phyloP scores from a whole-genome alignment of 2,329 filamentous ascomycete species.

The Alternaria infectoria region DNA sequence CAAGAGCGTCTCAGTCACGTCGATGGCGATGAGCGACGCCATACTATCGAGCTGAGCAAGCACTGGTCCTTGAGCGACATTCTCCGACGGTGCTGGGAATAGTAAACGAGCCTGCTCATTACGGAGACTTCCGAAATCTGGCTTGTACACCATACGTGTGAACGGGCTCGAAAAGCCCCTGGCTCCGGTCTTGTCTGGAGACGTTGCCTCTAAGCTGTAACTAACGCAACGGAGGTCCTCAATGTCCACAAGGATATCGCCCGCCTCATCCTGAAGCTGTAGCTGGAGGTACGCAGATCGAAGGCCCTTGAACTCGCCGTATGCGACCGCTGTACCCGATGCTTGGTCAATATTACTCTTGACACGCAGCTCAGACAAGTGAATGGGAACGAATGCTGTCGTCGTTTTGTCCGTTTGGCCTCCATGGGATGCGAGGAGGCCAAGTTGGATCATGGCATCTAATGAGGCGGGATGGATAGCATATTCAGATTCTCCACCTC shows the following conservation, averaged over 20 bases:
- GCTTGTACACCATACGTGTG: neutral
- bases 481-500: conserved; percentile 35
- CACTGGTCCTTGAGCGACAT: neutral
- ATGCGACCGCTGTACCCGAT: neutral
- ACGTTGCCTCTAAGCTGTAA: neutral
- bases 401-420: conserved; percentile 15
- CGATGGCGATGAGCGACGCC: neutral
- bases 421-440: conserved; percentile 19
- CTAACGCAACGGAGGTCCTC: neutral
- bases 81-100: neutral
- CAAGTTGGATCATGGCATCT: conserved; percentile 40
- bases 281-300: neutral
- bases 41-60: neutral
- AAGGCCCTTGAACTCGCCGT: neutral
- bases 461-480: conserved; percentile 43
- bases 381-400: conserved; percentile 18
- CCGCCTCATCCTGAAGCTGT: neutral
- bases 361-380: neutral
- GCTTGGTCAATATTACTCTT: neutral
- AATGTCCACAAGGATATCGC: neutral
- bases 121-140: neutral
- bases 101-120: neutral
- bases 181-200: neutral
- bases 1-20: neutral
- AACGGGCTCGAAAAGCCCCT: neutral